Evolutionary conservation across 139 green algal genomes (phyloP), one percentile per base, ranked within the genome.

Genomic region (Diplosphaera chodatii): DNA sequence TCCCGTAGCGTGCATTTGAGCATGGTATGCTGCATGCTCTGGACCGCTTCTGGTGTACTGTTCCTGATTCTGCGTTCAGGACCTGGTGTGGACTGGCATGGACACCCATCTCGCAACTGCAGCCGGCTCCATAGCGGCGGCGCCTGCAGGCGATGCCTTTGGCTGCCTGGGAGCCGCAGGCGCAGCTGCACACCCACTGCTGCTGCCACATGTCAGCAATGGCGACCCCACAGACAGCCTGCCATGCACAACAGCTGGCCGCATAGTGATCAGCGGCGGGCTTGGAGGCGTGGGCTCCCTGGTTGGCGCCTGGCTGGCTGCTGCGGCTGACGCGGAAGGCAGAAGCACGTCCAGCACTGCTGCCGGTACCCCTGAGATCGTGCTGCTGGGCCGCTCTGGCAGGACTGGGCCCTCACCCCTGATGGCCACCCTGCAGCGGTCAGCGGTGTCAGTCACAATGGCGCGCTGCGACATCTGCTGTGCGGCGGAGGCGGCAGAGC

Each of bases 391-490:
- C 48, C 48, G 48, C 48, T 59, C 48, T 18, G 48, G 48, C 48
- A 10, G 48, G 13, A 5, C 3, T 25, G 48, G 16, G 16, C 18
- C 16, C 13, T 59, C 48, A n/a, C 48, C 48, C 48, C 48, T 59
- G 48, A 25, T 59, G 48, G 48, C 48, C 16, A 25, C 48, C 48
- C 18, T 59, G 48, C 48, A 59, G 48, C 48, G n/a, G 25, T 48
- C 59, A 31, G 40, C 74, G 40, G 34, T 55, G 3, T 70, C 33
- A 1, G n/a, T 79, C 32, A 82, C 67, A 0, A 33, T 84, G n/a
- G 32, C 37, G 32, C 63, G 40, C 41, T 81, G 80, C 29, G 78
- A 86, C 48, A 68, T 67, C 0, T 23, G 67, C 23, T 56, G 29
- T 23, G 32, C 72, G 4, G 80, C 70, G 37, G 78, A 74, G 21